Conservation (phyloP, 106 monocot species). For the Vanilla planifolia region DNA sequence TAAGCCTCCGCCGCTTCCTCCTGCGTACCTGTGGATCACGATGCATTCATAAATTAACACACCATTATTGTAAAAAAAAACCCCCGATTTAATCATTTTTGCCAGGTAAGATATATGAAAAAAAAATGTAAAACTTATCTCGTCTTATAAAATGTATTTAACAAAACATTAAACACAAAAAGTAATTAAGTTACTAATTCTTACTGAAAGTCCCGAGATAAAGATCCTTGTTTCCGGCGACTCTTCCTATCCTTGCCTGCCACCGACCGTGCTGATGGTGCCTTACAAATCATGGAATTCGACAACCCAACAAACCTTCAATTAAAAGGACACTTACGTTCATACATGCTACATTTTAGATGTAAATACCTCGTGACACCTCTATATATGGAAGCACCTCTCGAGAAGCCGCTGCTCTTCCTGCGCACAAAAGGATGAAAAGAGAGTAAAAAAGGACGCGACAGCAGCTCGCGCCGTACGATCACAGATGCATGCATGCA, state of each 20-base stretch:
- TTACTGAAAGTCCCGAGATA: slow-evolving; percentile 95
- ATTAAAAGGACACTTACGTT: neutral
- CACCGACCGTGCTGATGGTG: slow-evolving; percentile 96
- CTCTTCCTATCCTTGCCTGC: slow-evolving; percentile 94
- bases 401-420: slow-evolving; percentile 97
- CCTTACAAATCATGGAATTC: slow-evolving; percentile 13
- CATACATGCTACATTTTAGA: no score
- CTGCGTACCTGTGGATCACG: slow-evolving; percentile 52
- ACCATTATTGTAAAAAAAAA: neutral
- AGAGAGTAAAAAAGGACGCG: no score
- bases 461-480: no score
- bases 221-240: slow-evolving; percentile 95
- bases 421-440: slow-evolving; percentile 22
- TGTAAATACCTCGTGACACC: slow-evolving; percentile 84
- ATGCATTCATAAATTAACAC: no score
- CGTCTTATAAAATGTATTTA: no score
- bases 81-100: no score
- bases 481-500: no score
- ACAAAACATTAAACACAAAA: neutral
- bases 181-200: slow-evolving; percentile 9
- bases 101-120: no score
- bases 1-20: slow-evolving; percentile 98
- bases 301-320: neutral
- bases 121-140: no score
- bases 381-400: slow-evolving; percentile 91